Evolutionary conservation across 345 rosid species (phyloP), one percentile per base, ranked within the genome.

Genomic region (Citrus maxima): DNA sequence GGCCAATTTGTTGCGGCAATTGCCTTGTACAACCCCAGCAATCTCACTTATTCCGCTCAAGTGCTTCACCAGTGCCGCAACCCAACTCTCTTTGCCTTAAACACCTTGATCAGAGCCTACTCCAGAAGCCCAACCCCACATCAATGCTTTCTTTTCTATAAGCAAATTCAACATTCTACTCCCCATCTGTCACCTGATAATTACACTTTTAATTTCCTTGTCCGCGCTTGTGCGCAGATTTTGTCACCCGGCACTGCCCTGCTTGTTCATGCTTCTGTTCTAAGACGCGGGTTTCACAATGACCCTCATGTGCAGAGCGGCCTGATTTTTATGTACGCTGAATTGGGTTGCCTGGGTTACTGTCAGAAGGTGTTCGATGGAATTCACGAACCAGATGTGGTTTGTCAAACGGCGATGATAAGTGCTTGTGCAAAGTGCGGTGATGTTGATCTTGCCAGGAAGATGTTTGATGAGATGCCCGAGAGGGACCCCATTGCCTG

Each of bases 341-440:
- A 86, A 84, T 63, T 88, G 75, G 93, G 92, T 4, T 76, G 79
- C 75, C 10, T 83, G 6, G 86, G 67, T 74, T 86, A 74, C 62
- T 85, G 93, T 74, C 87, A 60, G 22, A 81, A 77, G 79, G 84
- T 88, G 77, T 88, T 86, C 64, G 72, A 56, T 49, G 79, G 30
- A 18, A 82, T 90, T 83, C 64, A 80, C 46, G 51, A 46, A n/a
- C 92, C 91, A 3, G 92, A 88, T 82, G 79, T 88, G 60, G 91
- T 90, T 66, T 88, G 92, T 63, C 89, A 63, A 82, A 91, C 92
- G 3, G 87, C 96, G 12, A 82, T 93, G 87, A 54, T 91, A 27
- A 87, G 86, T 28, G 94, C 94, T 18, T 91, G 80, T 30, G 94
- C 92, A 1, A 91, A 86, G 59, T 91, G 86, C 10, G 94, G 92